Percentiles rank a stretch among this genome's conserved stretches.
phyloP scores from a whole-genome alignment of 2,329 filamentous ascomycete species.

The Aspergillus hiratsukae region DNA sequence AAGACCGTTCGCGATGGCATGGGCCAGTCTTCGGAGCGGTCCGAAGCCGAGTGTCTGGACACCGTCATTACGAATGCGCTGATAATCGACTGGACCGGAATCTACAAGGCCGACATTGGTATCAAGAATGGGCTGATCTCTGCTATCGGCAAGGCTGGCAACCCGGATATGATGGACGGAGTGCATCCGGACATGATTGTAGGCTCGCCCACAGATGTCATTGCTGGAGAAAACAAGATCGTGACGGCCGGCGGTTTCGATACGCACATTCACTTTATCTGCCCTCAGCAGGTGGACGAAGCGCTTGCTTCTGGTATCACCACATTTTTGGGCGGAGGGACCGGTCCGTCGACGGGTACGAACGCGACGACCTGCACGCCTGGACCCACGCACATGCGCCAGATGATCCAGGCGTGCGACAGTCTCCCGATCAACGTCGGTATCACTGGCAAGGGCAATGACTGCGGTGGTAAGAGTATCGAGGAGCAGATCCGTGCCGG shows the following conservation, averaged over 20 bases:
- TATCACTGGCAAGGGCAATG: constrained; percentile 91
- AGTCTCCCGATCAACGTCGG: constrained; percentile 78
- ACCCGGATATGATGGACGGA: constrained; percentile 94
- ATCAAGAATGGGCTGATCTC: constrained; percentile 83
- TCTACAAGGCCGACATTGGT: constrained; percentile 95
- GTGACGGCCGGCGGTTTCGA: constrained; percentile 88
- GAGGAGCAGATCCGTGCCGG: constrained; percentile 78
- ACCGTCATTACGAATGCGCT: constrained; percentile 85
- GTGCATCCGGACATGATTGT: constrained; percentile 75
- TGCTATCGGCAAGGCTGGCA: constrained; percentile 90
- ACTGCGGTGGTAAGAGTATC: constrained; percentile 65
- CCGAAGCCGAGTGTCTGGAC: constrained; percentile 70
- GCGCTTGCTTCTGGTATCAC: constrained; percentile 81
- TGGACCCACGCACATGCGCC: constrained; percentile 71
- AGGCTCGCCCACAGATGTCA: constrained; percentile 83
- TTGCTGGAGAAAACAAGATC: constrained; percentile 86
- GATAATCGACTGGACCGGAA: constrained; percentile 85
- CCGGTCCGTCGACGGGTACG: constrained; percentile 85
- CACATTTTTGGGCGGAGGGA: constrained; percentile 85
- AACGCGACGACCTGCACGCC: constrained; percentile 93
- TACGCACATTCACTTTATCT: constrained; percentile 90
- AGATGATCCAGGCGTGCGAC: constrained; percentile 89
- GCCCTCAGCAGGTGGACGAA: constrained; percentile 84
- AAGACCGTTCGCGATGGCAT: constrained; percentile 94
- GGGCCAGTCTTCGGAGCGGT: constrained; percentile 79